A percentile compares a stretch with the other conserved stretches of the same genome.
Conservation (phyloP, 352 stramenopile species). For the Globisporangium heterothallicum region DNA sequence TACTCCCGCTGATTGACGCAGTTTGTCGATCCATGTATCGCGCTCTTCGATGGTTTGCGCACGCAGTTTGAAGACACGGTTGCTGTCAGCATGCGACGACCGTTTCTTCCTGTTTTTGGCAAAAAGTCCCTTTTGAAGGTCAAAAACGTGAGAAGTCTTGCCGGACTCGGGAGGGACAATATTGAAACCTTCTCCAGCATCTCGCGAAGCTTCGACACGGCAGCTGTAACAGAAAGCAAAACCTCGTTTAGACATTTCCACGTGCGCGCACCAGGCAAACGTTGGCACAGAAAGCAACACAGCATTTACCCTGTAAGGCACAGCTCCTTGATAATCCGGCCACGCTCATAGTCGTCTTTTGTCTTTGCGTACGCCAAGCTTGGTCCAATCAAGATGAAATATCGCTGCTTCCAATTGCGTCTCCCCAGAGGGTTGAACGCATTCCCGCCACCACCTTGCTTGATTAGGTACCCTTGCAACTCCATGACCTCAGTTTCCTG, state of each 20-base stretch:
- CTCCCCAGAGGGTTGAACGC: conserved; percentile 68
- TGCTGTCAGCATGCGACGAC: conserved; percentile 61
- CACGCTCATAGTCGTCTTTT: conserved; percentile 85
- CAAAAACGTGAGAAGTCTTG: conserved; percentile 64
- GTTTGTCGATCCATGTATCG: conserved; percentile 74
- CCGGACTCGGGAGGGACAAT: conserved; percentile 54
- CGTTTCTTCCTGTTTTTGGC: conserved; percentile 78
- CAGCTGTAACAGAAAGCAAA: conserved; percentile 27
- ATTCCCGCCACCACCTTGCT: conserved; percentile 76
- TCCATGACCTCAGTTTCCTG: conserved; percentile 60
- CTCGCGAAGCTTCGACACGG: conserved; percentile 59
- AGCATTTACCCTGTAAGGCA: conserved; percentile 57
- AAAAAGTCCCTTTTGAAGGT: conserved; percentile 70
- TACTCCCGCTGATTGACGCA: conserved; percentile 50
- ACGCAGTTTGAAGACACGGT: conserved; percentile 79
- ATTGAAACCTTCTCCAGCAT: conserved; percentile 80
- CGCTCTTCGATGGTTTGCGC: conserved; percentile 79
- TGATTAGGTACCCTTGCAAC: conserved; percentile 83
- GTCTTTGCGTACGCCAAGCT: conserved; percentile 80
- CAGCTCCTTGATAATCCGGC: conserved; percentile 83
- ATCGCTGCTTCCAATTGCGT: conserved; percentile 88
- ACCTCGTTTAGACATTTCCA: background rate
- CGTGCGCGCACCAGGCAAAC: background rate
- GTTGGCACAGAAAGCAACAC: no score
- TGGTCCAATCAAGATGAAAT: conserved; percentile 73